phyloP scores from a whole-genome alignment of 2,329 filamentous ascomycete genomes.

The Macrophomina phaseolina region DNA sequence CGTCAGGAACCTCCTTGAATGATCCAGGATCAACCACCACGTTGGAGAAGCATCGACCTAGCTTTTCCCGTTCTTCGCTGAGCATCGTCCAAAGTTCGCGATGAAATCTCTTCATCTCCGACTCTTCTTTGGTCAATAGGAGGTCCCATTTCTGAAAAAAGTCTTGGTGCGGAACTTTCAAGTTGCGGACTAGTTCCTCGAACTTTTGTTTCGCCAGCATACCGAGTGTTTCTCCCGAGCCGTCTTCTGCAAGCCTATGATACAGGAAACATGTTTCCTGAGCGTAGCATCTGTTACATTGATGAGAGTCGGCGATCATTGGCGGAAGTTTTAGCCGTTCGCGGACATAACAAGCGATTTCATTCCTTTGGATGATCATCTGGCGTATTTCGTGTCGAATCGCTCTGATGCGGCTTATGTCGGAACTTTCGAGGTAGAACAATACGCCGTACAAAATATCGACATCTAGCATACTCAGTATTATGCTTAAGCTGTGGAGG shows the following conservation, averaged over 20 bases:
- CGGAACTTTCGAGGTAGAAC: conserved; percentile 92
- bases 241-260: conserved; percentile 86
- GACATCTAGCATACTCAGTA: conserved; percentile 64
- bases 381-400: conserved; percentile 88
- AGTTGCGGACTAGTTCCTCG: conserved; percentile 76
- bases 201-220: conserved; percentile 82
- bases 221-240: conserved; percentile 79
- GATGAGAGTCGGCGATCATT: conserved; percentile 81
- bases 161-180: conserved; percentile 74
- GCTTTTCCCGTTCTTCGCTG: conserved; percentile 83
- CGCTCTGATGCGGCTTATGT: conserved; percentile 82
- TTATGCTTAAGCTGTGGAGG: background rate
- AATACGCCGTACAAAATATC: conserved; percentile 88
- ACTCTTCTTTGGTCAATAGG: conserved; percentile 91
- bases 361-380: conserved; percentile 96
- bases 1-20: conserved; percentile 69
- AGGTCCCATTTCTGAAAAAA: conserved; percentile 97
- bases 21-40: conserved; percentile 83
- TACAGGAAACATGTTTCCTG: conserved; percentile 92
- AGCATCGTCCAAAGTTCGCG: conserved; percentile 96
- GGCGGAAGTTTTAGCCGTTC: conserved; percentile 82
- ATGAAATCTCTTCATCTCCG: conserved; percentile 82
- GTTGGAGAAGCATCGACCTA: conserved; percentile 88
- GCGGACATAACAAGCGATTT: conserved; percentile 82
- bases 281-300: conserved; percentile 88